Conservation (phyloP, 2,329 filamentous ascomycete species). For the Tolypocladium inflatum region DNA sequence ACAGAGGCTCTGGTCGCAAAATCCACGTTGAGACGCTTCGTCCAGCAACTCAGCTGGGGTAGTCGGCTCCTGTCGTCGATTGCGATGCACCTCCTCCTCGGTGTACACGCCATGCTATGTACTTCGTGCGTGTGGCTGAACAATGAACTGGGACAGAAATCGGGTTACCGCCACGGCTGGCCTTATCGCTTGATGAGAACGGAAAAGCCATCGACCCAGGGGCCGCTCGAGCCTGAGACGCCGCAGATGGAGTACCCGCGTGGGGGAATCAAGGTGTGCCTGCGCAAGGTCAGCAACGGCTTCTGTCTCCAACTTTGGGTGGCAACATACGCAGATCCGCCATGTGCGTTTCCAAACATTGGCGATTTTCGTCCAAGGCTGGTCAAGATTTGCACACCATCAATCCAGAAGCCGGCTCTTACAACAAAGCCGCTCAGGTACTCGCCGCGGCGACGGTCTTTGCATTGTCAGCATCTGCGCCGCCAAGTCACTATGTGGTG, state of each 20-base stretch:
- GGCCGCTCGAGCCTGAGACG: slow-evolving; percentile 69
- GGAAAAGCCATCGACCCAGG: slow-evolving; percentile 80
- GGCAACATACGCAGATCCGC: slow-evolving; percentile 68
- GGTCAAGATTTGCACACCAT: slow-evolving; percentile 83
- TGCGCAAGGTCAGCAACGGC: slow-evolving; percentile 29
- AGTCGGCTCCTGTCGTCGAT: neutral
- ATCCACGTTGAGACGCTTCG: neutral
- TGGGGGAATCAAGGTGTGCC: slow-evolving; percentile 81
- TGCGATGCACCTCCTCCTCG: neutral
- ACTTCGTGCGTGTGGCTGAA: neutral
- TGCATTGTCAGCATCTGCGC: slow-evolving; percentile 12
- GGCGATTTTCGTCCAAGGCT: slow-evolving; percentile 79
- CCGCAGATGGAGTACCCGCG: slow-evolving; percentile 83
- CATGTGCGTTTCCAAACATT: slow-evolving; percentile 70
- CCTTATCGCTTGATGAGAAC: slow-evolving; percentile 48
- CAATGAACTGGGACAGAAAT: neutral
- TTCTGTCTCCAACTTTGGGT: neutral
- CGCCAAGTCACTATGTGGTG: neutral
- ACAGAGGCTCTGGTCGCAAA: neutral
- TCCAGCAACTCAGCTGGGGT: neutral
- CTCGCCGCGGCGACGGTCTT: slow-evolving; percentile 78
- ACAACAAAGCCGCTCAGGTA: slow-evolving; percentile 80
- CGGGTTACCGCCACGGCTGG: neutral
- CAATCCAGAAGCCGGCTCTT: slow-evolving; percentile 71
- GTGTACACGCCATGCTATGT: neutral